A percentile compares a stretch with the other conserved stretches of the same genome.
Conservation (phyloP, 176 grass and related monocot species). For the Aechmea fasciata region DNA sequence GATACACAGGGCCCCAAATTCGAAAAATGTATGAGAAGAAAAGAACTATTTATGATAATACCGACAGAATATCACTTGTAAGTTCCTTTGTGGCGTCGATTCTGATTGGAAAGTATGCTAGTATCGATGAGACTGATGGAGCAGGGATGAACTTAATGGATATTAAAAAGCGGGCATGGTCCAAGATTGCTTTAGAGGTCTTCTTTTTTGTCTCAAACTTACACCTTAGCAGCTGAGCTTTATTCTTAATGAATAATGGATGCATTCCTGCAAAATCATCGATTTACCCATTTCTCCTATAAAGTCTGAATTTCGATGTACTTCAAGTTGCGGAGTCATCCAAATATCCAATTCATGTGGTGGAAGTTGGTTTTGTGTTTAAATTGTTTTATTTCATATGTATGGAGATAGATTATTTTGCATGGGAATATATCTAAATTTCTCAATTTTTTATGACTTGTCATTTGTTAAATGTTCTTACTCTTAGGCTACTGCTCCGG, state of each 20-base stretch:
- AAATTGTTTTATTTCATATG: no score
- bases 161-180: slow-evolving; percentile 71
- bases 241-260: not conserved
- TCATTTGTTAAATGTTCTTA: slow-evolving; percentile 8
- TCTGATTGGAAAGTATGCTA: slow-evolving; percentile 69
- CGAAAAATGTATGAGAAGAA: slow-evolving; percentile 58
- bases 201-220: slow-evolving; percentile 2
- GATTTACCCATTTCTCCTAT: no score
- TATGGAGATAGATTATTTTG: no score
- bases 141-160: slow-evolving; percentile 99
- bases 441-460: not conserved
- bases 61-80: slow-evolving; percentile 82
- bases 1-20: slow-evolving; percentile 89
- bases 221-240: not conserved
- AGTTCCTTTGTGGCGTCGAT: slow-evolving; percentile 93
- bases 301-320: no score
- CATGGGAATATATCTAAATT: no score
- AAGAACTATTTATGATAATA: slow-evolving; percentile 53
- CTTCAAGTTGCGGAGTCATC: no score
- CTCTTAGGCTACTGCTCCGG: slow-evolving; percentile 69
- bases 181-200: slow-evolving; percentile 74
- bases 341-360: no score
- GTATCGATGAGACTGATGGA: slow-evolving; percentile 93
- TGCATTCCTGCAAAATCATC: no score
- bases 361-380: no score